Conservation (phyloP, 371 early-diverging fungal genomes). For the Paraphysoderma sedebokerense region DNA sequence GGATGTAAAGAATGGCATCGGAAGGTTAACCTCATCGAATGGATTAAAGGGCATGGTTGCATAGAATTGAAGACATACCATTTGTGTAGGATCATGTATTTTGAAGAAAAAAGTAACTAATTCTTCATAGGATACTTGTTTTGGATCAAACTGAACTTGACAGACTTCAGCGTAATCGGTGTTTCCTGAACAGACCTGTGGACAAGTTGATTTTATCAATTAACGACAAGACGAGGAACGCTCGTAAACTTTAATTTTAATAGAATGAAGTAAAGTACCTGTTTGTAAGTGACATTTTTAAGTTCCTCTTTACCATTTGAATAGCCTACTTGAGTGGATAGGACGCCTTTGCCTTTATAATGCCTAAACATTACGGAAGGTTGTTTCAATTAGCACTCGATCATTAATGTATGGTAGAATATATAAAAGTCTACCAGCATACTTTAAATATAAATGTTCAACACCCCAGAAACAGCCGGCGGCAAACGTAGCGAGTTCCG, state of each 20-base stretch:
- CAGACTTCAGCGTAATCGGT: conserved; percentile 77
- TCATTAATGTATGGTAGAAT: too few relatives aligned
- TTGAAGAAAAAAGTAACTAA: conserved; percentile 71
- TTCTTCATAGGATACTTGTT: conserved; percentile 36
- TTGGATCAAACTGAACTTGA: conserved; percentile 55
- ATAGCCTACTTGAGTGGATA: conserved; percentile 62
- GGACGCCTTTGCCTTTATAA: conserved; percentile 25
- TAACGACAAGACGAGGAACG: too few relatives aligned
- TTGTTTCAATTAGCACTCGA: too few relatives aligned
- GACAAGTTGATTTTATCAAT: too few relatives aligned
- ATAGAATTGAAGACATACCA: conserved; percentile 5
- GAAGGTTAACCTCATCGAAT: conserved; percentile 7
- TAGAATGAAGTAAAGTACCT: conserved; percentile 23
- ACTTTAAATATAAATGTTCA: conserved; percentile 56
- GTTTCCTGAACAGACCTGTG: conserved; percentile 46
- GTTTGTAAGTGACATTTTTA: conserved; percentile 33
- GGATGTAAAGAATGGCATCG: background rate
- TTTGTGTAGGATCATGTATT: conserved; percentile 60
- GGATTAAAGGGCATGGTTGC: too few relatives aligned
- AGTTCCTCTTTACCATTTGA: conserved; percentile 39
- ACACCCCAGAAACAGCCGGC: conserved; percentile 77
- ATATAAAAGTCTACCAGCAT: too few relatives aligned
- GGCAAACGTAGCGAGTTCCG: conserved; percentile 31
- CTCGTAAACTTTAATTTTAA: too few relatives aligned
- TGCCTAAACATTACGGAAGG: too few relatives aligned